These are phyloP conservation scores for Sparassis latifolia DNA, from an alignment of 1,284 basidiomycete species.

Conservation along the genomic window DNA sequence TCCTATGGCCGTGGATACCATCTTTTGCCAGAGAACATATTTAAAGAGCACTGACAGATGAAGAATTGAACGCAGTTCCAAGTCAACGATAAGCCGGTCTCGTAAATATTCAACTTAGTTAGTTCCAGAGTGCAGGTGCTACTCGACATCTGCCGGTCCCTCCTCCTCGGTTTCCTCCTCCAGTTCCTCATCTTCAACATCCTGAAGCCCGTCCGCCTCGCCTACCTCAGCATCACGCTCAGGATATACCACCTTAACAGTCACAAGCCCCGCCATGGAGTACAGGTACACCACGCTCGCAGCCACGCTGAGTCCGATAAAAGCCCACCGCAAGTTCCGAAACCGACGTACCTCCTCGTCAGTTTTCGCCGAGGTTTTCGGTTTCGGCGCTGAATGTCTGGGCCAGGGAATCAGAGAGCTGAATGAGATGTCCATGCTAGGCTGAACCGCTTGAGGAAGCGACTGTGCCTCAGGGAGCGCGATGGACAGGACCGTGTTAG, in stretches of 20 bases:
- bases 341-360: slow-evolving; percentile 31
- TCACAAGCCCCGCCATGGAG: slow-evolving; percentile 2
- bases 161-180: neutral
- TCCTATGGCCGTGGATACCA: slow-evolving; percentile 68
- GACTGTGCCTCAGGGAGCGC: slow-evolving; percentile 22
- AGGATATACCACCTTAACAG: slow-evolving; percentile 1
- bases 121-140: too few relatives aligned
- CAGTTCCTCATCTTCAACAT: slow-evolving; percentile 11
- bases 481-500: slow-evolving; percentile 38
- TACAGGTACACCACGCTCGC: slow-evolving; percentile 9
- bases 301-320: slow-evolving; percentile 24
- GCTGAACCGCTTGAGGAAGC: slow-evolving; percentile 12
- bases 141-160: too few relatives aligned
- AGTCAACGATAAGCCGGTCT: too few relatives aligned
- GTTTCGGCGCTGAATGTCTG: slow-evolving; percentile 1
- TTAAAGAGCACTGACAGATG: too few relatives aligned
- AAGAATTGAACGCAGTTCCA: too few relatives aligned
- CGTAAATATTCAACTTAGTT: too few relatives aligned
- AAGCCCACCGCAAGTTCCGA: slow-evolving; percentile 29
- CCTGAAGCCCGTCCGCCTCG: slow-evolving; percentile 14
- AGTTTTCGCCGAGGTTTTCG: slow-evolving; percentile 13
- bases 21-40: too few relatives aligned
- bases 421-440: slow-evolving; percentile 16
- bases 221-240: slow-evolving; percentile 28
- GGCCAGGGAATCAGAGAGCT: slow-evolving; percentile 17